Base-by-base conservation (phyloP, 2,329 filamentous ascomycete species). In the Epicoccum nigrum region DNA sequence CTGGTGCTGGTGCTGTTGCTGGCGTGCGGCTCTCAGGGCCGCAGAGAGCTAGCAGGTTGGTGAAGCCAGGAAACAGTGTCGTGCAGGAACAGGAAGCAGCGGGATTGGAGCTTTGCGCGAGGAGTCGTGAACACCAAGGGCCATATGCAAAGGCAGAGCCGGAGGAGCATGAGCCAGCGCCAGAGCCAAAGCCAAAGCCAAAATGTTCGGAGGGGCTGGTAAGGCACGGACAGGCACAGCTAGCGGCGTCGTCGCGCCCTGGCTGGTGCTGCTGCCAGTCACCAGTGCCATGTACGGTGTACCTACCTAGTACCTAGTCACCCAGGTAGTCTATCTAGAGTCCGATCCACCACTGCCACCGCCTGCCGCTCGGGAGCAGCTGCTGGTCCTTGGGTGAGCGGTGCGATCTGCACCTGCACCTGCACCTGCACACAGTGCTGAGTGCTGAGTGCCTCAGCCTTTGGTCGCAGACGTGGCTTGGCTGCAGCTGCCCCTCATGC, bases 221-320 rank as follows among this genome's bases (percentile, higher is more conserved):
- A 58, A 56, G 58, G 57, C 61, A 63, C 61, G 49, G 37, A 9
- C 38, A 35, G 11, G 41, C 37, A 45, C 25, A 23, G 58, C 54
- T 64, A 63, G 64, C 60, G 60, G 60, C 66, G 62, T 63, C 61
- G 60, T 66, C 20, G 43, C 32, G 38, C 33, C 43, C 49, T 52
- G 44, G 13, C 38, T 48, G 45, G 35, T 17, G 32, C 23, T n/a
- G 23, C 23, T 25, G 23, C 23, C 23, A n/a, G n/a, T n/a, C n/a
- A n/a, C n/a, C n/a, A 28, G 25, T n/a, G 44, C 51, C 33, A n/a
- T n/a, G n/a, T n/a, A n/a, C n/a, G n/a, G n/a, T n/a, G n/a, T n/a
- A n/a, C n/a, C n/a, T n/a, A n/a, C n/a, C n/a, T n/a, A n/a, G n/a
- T n/a, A n/a, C n/a, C n/a, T n/a, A n/a, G n/a, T n/a, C n/a, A n/a